phyloP scores from a whole-genome alignment of 2,329 filamentous ascomycete genomes.

The Colletotrichum trifolii region DNA sequence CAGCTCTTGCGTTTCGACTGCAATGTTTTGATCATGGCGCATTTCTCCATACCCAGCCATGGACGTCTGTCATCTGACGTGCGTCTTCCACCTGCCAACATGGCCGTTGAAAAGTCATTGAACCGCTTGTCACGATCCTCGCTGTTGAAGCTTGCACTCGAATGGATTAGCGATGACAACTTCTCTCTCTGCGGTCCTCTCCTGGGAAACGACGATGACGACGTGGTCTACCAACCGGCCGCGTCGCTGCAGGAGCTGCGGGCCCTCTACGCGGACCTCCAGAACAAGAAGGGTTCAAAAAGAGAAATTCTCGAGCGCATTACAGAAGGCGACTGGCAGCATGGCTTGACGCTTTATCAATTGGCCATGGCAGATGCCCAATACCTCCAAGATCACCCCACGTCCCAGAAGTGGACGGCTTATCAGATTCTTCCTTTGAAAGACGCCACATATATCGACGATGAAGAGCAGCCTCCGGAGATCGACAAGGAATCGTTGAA shows the following conservation, averaged over 20 bases:
- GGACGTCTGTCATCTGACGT: constrained; percentile 78
- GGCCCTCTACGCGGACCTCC: constrained; percentile 71
- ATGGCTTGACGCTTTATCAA: constrained; percentile 73
- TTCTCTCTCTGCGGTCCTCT: constrained; percentile 68
- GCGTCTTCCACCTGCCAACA: constrained; percentile 73
- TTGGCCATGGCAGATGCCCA: constrained; percentile 76
- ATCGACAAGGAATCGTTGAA: constrained; percentile 59
- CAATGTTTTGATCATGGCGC: constrained; percentile 54
- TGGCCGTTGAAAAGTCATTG: constrained; percentile 73
- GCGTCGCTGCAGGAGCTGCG: constrained; percentile 73
- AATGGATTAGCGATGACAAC: constrained; percentile 80
- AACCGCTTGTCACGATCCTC: constrained; percentile 77
- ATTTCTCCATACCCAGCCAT: constrained; percentile 75
- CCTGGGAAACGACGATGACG: constrained; percentile 63
- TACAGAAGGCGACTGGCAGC: constrained; percentile 75
- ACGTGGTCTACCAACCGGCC: constrained; percentile 76
- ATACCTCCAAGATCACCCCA: constrained; percentile 73
- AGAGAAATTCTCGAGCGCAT: constrained; percentile 73
- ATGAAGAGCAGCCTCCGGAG: constrained; percentile 46
- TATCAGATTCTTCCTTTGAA: constrained; percentile 68
- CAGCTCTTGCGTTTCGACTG: constrained; percentile 49
- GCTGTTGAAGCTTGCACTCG: constrained; percentile 76
- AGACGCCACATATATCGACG: constrained; percentile 50
- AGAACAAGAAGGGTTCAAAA: constrained; percentile 68
- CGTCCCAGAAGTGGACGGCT: constrained; percentile 72